Base-by-base conservation (phyloP, 164 flowering plant species). In the Tinospora cordifolia region DNA sequence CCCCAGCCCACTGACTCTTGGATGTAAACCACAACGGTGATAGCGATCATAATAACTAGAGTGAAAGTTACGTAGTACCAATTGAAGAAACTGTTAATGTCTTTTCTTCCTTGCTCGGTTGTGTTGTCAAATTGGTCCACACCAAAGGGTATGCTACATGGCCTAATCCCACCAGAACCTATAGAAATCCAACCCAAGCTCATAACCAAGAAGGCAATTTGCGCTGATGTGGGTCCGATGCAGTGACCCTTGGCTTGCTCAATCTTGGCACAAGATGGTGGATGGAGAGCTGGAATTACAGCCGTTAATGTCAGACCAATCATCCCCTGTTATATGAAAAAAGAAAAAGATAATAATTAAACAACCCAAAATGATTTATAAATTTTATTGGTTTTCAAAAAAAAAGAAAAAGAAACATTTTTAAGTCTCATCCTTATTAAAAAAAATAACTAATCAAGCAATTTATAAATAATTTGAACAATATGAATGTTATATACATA, bases 41-140 rank as follows among this genome's bases (percentile, higher is more conserved):
- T 49, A 5, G 89, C 77, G 8, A 94, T 30, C 74, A 94, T 65
- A 9, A 88, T 22, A 0, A 87, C 86, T 4, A 84, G 46, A 0
- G 97, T 90, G 75, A 88, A 89, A 1, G 90, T 74, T 70, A 83
- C 71, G 78, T 87, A 92, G 72, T 92, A 94, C 99, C 99, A 94
- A 63, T 92, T 94, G 77, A 81, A 94, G 87, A 87, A 90, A 71
- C 97, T 92, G 67, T 70, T 81, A 24, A 90, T 84, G 2, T 87
- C 98, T 60, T 75, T 86, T 14, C 78, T 72, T 1, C 98, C 98
- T 72, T 86, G 78, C 0, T 86, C 86, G 0, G 95, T 89, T 26
- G 84, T 79, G 14, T 79, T 77, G 47, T 92, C 90, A 74, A 92
- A 92, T 66, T 92, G 98, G 66, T 92, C 98, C 4, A 84, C 84